Conservation (phyloP, 2,329 filamentous ascomycete genomes). For the Pseudogymnoascus sp. region DNA sequence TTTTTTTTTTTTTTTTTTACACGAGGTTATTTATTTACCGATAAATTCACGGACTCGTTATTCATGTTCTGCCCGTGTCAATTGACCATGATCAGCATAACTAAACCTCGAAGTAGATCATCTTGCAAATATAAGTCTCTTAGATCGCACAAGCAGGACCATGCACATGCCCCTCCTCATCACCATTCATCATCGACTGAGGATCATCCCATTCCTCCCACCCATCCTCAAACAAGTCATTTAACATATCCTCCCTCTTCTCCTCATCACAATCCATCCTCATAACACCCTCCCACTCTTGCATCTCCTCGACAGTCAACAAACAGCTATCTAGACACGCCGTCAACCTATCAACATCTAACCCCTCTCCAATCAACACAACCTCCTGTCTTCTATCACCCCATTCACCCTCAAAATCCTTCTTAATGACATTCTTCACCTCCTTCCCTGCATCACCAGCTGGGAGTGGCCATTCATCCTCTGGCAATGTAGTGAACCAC, state of each 20-base stretch:
- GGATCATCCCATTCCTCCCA: not conserved
- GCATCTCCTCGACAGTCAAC: conserved; percentile 52
- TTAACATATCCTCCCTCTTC: not conserved
- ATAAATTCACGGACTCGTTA: too few species aligned
- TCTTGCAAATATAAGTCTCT: not conserved
- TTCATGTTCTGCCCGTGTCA: too few species aligned
- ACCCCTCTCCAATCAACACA: conserved; percentile 64
- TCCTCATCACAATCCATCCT: conserved; percentile 18
- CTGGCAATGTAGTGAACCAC: conserved; percentile 13
- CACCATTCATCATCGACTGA: not conserved
- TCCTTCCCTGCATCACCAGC: not conserved
- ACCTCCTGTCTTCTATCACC: conserved; percentile 65
- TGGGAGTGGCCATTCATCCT: not conserved
- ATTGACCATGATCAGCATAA: not conserved
- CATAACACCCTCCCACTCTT: conserved; percentile 48
- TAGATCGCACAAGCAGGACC: not conserved
- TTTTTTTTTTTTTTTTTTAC: too few species aligned
- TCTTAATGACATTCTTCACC: not conserved
- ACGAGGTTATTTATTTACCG: too few species aligned
- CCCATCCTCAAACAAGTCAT: not conserved
- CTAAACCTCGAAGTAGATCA: not conserved
- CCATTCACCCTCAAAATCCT: conserved; percentile 38
- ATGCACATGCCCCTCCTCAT: not conserved
- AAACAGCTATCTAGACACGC: conserved; percentile 52
- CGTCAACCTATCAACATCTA: conserved; percentile 47